Conservation (phyloP, 2,329 filamentous ascomycete species). For the Fusarium vanettenii region DNA sequence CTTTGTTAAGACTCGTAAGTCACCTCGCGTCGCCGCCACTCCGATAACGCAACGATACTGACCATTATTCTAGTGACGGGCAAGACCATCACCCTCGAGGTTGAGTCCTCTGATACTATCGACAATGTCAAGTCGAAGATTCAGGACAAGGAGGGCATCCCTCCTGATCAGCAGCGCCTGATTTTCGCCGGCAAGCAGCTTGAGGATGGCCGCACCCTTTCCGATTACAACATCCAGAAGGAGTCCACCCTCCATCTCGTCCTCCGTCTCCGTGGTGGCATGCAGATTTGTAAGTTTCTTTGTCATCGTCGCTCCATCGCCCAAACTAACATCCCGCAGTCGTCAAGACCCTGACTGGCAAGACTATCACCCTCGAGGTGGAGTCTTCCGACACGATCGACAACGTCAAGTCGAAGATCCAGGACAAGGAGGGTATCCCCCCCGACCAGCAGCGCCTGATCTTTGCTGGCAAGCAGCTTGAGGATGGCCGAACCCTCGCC, state of each 20-base stretch:
- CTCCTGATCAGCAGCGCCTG: slow-evolving; percentile 93
- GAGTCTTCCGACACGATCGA: slow-evolving; percentile 93
- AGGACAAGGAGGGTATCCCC: slow-evolving; percentile 97
- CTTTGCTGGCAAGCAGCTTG: slow-evolving; percentile 95
- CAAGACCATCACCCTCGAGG: slow-evolving; percentile 67
- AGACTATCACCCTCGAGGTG: slow-evolving; percentile 93
- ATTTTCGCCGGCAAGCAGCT: slow-evolving; percentile 98
- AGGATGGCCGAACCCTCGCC: slow-evolving; percentile 88
- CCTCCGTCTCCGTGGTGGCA: slow-evolving; percentile 75
- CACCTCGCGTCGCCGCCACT: slow-evolving; percentile 34
- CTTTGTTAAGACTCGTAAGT: slow-evolving; percentile 96
- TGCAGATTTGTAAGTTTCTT: slow-evolving; percentile 70
- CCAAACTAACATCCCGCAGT: slow-evolving; percentile 51
- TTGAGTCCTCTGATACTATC: slow-evolving; percentile 92
- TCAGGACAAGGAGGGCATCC: slow-evolving; percentile 98
- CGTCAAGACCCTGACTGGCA: slow-evolving; percentile 89
- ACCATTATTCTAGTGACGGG: slow-evolving; percentile 73
- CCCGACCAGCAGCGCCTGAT: slow-evolving; percentile 96
- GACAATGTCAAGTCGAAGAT: slow-evolving; percentile 99
- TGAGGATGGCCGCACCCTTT: slow-evolving; percentile 80
- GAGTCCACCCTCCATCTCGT: slow-evolving; percentile 80
- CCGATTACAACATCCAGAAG: slow-evolving; percentile 70
- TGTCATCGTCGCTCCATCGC: not conserved
- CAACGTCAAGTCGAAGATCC: slow-evolving; percentile 97
- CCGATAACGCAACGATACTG: slow-evolving; percentile 22